Base-by-base conservation (phyloP, 306 rosid genomes). In the Rosa rugosa region DNA sequence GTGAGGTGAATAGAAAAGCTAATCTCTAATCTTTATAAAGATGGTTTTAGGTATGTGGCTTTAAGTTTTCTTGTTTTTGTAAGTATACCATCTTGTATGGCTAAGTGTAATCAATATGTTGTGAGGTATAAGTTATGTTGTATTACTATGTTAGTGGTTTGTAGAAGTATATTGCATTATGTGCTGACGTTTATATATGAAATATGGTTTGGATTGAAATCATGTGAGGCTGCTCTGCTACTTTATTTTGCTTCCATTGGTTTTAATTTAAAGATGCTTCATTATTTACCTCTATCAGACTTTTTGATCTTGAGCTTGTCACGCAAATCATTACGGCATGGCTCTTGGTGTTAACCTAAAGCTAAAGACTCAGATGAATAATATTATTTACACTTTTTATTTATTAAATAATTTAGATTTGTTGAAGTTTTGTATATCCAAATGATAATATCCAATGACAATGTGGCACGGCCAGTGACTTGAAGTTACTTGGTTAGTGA, bases 71-170 rank as follows among this genome's bases (percentile, higher is more conserved):
- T 81, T 73, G 46, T 82, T 54, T 73, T 44, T 69, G 79, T 69
- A 68, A 78, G 78, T 83, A 9, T 81, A 53, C 84, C 64, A 40
- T 80, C 85, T 25, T 84, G 78, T 87, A 77, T 85, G 83, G 76
- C 44, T 69, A 83, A 59, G 79, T 80, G 81, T 85, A 84, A 80
- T 76, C 66, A 75, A 78, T 69, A 54, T 87, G 81, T 62, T 64
- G 76, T 78, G 82, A 78, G 86, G 79, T 74, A 64, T 66, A 54
- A 73, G 77, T 74, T 77, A 41, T 79, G 46, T 76, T 49, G 7
- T 69, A 67, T n/a, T 62, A 16, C 54, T 79, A 18, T 38, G 63
- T 36, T 27, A 70, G 14, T 75, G 67, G 73, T 78, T 72, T 83
- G 84, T 85, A 81, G n/a, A 80, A 86, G 82, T 79, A 80, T 79